Percentiles rank a stretch among this genome's conserved stretches.
These are phyloP conservation scores for Escallonia herrerae DNA, from an alignment of 129 eudicot species.

Conservation along the genomic window DNA sequence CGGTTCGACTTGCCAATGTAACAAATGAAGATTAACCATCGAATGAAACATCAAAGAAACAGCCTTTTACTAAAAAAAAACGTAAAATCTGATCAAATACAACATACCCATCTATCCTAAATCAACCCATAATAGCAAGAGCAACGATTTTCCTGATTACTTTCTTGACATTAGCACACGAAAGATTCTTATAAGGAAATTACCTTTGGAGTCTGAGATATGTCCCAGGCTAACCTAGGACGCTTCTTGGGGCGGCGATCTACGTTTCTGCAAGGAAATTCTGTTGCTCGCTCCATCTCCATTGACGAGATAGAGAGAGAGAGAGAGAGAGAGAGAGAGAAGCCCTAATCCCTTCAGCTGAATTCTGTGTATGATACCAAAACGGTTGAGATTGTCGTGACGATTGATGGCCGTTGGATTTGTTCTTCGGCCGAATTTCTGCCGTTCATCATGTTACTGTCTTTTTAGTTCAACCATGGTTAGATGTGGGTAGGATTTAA, in stretches of 20 bases:
- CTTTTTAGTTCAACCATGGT: background rate
- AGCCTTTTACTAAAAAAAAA: background rate
- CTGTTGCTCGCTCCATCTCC: conserved; percentile 19
- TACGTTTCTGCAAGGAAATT: conserved; percentile 15
- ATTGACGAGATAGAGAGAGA: background rate
- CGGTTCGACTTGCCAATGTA: too few relatives aligned
- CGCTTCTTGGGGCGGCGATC: conserved; percentile 41
- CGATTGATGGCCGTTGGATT: background rate
- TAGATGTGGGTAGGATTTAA: background rate
- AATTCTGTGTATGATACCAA: background rate
- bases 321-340: background rate
- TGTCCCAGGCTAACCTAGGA: conserved; percentile 34
- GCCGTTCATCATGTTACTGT: background rate
- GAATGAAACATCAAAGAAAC: background rate
- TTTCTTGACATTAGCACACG: too few relatives aligned
- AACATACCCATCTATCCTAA: background rate
- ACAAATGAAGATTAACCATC: background rate
- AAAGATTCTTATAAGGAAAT: background rate
- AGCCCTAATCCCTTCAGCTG: background rate
- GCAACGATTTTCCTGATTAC: background rate
- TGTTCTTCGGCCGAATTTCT: background rate
- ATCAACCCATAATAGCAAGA: background rate
- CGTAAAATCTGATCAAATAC: background rate
- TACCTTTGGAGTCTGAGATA: conserved; percentile 36
- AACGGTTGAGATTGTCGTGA: background rate